Evolutionary conservation across 1,139 yeast species (phyloP), one percentile per base, ranked within the genome.

Genomic region (Hansenula sp.): DNA sequence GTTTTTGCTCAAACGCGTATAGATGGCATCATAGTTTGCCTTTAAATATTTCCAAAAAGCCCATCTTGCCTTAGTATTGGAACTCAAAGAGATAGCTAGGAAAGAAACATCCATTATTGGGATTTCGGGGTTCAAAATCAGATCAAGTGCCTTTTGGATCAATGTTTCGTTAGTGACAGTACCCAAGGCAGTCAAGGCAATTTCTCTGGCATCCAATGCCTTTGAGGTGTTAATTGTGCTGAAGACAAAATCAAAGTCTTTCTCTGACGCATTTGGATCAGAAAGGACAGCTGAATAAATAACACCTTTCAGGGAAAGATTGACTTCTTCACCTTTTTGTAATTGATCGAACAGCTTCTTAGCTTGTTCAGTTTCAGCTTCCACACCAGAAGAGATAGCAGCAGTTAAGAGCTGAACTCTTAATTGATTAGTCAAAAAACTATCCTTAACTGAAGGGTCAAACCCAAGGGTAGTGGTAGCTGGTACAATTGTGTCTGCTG

Each of bases 71-170:
- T 57, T 59, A 10, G 74, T 61, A 59, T 84, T 85, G 15, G 66
- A 58, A 9, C 83, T 72, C 39, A 84, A 65, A 17, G 81, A 68
- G 15, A 65, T 65, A 2, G 80, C 52, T 27, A 57, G 40, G 57
- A 76, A 81, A 57, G 81, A 85, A 24, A 79, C 71, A 59, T 86
- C 89, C 87, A 86, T 87, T 38, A 76, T 75, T n/a, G 87, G 85
- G 30, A 84, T 65, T 12, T 69, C 62, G 21, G 53, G 51, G 8
- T 50, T 49, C 15, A 58, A 45, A 13, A 58, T 55, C 44, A 63
- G 46, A 1, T 43, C 42, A 13, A 60, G 42, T 9, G 67, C 50
- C 50, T 58, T 54, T 24, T 44, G 40, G 30, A 58, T 55, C 32
- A 62, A 41, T n/a, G 3, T 58, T 55, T 17, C 72, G 70, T 44